phyloP scores from a whole-genome alignment of 108 stramenopile genomes.

The Nitzschia putrida region DNA sequence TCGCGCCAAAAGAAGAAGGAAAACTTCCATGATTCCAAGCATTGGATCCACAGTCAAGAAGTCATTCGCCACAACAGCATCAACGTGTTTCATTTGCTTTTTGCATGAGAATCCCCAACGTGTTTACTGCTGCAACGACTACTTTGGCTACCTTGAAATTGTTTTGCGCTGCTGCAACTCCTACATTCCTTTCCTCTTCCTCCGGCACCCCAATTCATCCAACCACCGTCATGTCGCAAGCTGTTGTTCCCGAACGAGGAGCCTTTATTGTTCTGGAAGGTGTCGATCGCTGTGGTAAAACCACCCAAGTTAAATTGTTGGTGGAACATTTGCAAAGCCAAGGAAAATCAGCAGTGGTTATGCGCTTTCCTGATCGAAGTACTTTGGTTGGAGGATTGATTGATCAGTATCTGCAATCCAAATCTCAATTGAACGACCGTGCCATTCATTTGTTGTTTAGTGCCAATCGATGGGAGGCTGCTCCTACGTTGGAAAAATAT shows the following conservation, averaged over 20 bases:
- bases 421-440: conserved; percentile 87
- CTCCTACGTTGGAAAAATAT: conserved; percentile 48
- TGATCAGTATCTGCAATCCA: conserved; percentile 84
- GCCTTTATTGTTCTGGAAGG: conserved; percentile 99
- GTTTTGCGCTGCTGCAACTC: no score
- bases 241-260: conserved; percentile 54
- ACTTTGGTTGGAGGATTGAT: conserved; percentile 91
- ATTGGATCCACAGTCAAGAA: no score
- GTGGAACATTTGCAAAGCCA: conserved; percentile 55
- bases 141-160: no score
- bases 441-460: conserved; percentile 97
- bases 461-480: conserved; percentile 99
- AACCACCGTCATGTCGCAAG: background rate
- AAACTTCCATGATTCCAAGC: no score
- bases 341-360: conserved; percentile 67
- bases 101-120: no score
- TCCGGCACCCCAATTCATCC: no score
- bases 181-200: no score
- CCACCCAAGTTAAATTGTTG: conserved; percentile 83
- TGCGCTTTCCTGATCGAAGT: conserved; percentile 83
- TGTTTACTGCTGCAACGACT: no score
- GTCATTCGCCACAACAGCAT: no score
- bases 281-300: conserved; percentile 98
- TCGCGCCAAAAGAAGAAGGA: no score
- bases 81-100: no score